These are phyloP conservation scores for Coemansia javaensis DNA, from an alignment of 192 early-diverging fungal genomes.

Conservation along the genomic window DNA sequence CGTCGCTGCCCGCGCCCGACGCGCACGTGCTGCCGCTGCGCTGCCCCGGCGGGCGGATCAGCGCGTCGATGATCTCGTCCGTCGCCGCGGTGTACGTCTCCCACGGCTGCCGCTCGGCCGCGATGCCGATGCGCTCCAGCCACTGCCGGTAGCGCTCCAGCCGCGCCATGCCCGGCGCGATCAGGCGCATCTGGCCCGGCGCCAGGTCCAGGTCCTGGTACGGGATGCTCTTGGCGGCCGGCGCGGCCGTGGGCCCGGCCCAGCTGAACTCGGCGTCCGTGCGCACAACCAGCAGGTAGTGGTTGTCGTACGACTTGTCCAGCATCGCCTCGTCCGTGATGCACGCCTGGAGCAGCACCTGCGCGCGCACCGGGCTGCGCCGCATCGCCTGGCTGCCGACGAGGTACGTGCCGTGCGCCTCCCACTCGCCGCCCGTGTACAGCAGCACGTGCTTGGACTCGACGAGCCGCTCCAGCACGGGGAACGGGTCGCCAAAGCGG, in stretches of 20 bases:
- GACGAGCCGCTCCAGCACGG: conserved; percentile 59
- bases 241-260: conserved; percentile 26
- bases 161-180: conserved; percentile 34
- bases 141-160: conserved; percentile 27
- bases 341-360: conserved; percentile 54
- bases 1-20: conserved; percentile 1
- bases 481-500: conserved; percentile 54
- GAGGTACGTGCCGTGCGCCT: conserved; percentile 67
- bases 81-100: conserved; percentile 31
- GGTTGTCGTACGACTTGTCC: conserved; percentile 7
- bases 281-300: conserved; percentile 44
- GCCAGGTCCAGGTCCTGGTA: conserved; percentile 33
- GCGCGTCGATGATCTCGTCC: conserved; percentile 24
- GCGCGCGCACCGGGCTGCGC: conserved; percentile 49
- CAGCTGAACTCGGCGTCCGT: conserved; percentile 45
- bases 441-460: conserved; percentile 71
- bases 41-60: background rate
- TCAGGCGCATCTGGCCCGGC: conserved; percentile 44
- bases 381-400: conserved; percentile 64
- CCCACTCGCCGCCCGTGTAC: conserved; percentile 60
- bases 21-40: no score
- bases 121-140: conserved; percentile 30
- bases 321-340: conserved; percentile 27
- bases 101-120: conserved; percentile 20
- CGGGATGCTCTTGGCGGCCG: conserved; percentile 10